Conservation (phyloP, 192 early-diverging fungal species). For the Backusella mclennaniae region DNA sequence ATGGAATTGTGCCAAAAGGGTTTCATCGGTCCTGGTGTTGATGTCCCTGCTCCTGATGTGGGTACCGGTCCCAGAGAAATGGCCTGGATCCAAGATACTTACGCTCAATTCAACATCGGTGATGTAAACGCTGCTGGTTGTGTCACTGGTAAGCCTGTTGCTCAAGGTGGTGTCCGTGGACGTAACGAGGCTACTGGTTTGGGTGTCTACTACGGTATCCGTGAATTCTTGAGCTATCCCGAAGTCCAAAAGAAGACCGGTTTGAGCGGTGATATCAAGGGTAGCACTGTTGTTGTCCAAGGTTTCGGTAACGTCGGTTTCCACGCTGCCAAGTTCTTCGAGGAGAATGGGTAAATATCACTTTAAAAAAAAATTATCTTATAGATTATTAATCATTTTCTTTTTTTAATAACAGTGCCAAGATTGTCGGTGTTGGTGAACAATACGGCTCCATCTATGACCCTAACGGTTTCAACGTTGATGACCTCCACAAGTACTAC, state of each 20-base stretch:
- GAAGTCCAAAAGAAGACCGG: constrained; percentile 73
- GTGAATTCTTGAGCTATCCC: constrained; percentile 77
- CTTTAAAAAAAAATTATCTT: background rate
- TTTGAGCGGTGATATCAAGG: constrained; percentile 58
- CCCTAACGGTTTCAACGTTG: constrained; percentile 61
- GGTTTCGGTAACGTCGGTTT: constrained; percentile 87
- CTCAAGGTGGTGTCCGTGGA: constrained; percentile 78
- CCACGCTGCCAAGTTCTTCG: constrained; percentile 81
- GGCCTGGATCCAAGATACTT: constrained; percentile 88
- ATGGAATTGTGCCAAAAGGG: constrained; percentile 84
- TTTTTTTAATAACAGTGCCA: constrained; percentile 47
- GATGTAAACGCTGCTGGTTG: constrained; percentile 81
- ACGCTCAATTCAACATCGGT: constrained; percentile 76
- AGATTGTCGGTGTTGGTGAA: constrained; percentile 72
- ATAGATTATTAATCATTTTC: background rate
- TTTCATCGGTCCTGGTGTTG: constrained; percentile 78
- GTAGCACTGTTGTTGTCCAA: constrained; percentile 69
- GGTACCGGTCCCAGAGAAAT: constrained; percentile 80
- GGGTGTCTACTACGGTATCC: constrained; percentile 79
- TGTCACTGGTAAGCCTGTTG: constrained; percentile 81
- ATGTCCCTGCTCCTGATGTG: constrained; percentile 84
- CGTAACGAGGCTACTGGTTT: constrained; percentile 82
- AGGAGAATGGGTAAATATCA: constrained; percentile 55
- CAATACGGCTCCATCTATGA: constrained; percentile 67
- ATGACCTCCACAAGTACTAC: constrained; percentile 63